These are phyloP conservation scores for Kwoniella bestiolae DNA, from an alignment of 768 basidiomycete genomes.

Conservation along the genomic window DNA sequence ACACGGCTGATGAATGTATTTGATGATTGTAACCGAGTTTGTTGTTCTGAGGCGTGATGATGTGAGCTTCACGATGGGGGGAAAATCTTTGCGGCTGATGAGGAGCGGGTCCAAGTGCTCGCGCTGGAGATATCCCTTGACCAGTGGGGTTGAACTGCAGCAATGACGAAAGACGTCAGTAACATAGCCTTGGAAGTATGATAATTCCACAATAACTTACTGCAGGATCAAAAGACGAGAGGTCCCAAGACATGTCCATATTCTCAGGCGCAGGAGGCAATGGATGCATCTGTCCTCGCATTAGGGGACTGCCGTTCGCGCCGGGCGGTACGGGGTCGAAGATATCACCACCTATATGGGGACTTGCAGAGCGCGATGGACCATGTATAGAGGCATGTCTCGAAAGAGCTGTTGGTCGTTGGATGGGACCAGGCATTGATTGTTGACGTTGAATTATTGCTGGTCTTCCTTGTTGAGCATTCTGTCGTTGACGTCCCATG, in stretches of 20 bases:
- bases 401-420: slow-evolving; percentile 19
- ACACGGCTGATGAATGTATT: slow-evolving; percentile 40
- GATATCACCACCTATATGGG: slow-evolving; percentile 40
- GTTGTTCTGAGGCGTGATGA: slow-evolving; percentile 42
- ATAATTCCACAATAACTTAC: slow-evolving; percentile 13
- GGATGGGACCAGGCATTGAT: slow-evolving; percentile 27
- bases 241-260: slow-evolving; percentile 25
- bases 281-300: slow-evolving; percentile 23
- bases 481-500: slow-evolving; percentile 4
- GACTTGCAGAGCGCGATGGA: slow-evolving; percentile 31
- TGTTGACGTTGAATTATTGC: slow-evolving; percentile 30
- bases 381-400: slow-evolving; percentile 33
- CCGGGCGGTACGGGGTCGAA: slow-evolving; percentile 33
- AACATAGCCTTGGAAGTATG: too few relatives aligned
- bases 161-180: not conserved
- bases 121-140: slow-evolving; percentile 50
- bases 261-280: slow-evolving; percentile 16
- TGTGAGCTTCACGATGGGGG: slow-evolving; percentile 21
- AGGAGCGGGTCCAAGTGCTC: slow-evolving; percentile 49
- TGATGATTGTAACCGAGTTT: slow-evolving; percentile 23
- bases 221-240: slow-evolving; percentile 9
- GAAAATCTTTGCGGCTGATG: slow-evolving; percentile 31
- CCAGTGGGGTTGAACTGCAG: slow-evolving; percentile 15
- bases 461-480: slow-evolving; percentile 24
- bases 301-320: slow-evolving; percentile 25